A percentile compares a stretch with the other conserved stretches of the same genome.
Conservation (phyloP, 257 asterid genomes). For the Ligustrum vulgare region DNA sequence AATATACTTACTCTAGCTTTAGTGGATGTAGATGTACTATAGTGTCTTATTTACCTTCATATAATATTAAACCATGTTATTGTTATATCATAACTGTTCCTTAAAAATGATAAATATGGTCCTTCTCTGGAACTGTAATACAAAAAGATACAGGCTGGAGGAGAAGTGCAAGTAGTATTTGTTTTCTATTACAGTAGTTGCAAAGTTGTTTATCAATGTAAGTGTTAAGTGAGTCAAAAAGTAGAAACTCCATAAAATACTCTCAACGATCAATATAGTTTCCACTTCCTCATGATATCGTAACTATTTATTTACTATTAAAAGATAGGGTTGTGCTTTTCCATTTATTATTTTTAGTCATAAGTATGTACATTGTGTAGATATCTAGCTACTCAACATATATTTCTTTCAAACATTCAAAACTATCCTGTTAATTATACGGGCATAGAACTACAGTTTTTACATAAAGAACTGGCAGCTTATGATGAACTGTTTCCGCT, state of each 20-base stretch:
- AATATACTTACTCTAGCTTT: not conserved
- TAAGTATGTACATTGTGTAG: not conserved
- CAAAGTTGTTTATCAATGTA: not conserved
- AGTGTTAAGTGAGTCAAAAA: not conserved
- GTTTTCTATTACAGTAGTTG: not conserved
- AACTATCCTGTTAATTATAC: not conserved
- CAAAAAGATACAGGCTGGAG: not conserved
- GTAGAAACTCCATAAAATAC: not conserved
- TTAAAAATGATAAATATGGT: not conserved
- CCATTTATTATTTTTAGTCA: not conserved
- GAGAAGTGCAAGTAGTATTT: not conserved
- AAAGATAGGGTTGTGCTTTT: not conserved
- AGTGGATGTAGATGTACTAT: not conserved
- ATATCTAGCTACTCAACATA: not conserved
- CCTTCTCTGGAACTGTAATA: not conserved
- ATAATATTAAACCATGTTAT: not conserved
- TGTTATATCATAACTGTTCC: not conserved
- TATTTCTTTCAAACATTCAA: not conserved
- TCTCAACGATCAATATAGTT: not conserved
- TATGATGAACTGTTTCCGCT: not conserved
- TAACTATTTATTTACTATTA: not conserved
- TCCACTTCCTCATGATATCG: not conserved
- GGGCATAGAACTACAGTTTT: not conserved
- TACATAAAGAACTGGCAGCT: not conserved
- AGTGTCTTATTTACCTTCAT: not conserved